Conservation (phyloP, 768 basidiomycete genomes). For the Coprinopsis strossmayeri region DNA sequence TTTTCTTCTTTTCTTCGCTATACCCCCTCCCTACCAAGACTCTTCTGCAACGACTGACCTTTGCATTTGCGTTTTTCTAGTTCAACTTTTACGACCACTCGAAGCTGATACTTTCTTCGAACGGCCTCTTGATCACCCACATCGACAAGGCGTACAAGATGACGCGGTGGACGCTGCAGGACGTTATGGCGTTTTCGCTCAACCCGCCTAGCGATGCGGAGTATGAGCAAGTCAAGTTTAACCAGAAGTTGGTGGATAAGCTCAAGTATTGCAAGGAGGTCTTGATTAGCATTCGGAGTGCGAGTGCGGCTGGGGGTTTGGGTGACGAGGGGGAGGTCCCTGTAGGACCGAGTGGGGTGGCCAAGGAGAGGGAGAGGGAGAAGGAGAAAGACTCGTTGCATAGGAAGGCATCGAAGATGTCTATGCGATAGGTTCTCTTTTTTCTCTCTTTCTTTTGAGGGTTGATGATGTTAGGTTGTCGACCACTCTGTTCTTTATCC, state of each 20-base stretch:
- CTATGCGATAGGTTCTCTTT: neutral
- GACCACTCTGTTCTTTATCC: too few species aligned
- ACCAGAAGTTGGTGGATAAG: constrained; percentile 65
- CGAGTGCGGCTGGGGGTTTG: constrained; percentile 34
- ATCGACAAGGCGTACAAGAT: constrained; percentile 86
- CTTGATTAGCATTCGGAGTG: constrained; percentile 59
- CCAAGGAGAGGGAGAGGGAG: constrained; percentile 4
- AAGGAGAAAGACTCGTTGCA: neutral
- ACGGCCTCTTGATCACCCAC: constrained; percentile 76
- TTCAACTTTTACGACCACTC: constrained; percentile 99
- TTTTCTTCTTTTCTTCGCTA: neutral
- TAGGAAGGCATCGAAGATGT: neutral
- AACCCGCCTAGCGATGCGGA: constrained; percentile 30
- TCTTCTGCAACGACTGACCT: constrained; percentile 8
- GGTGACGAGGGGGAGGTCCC: neutral
- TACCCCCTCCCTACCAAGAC: neutral
- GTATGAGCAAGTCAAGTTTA: constrained; percentile 52
- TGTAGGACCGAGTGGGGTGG: too few species aligned
- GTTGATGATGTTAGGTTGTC: neutral
- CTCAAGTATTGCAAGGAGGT: constrained; percentile 86
- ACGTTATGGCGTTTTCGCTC: constrained; percentile 56
- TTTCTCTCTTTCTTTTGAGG: neutral
- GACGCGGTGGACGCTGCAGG: constrained; percentile 64
- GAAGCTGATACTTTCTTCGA: constrained; percentile 82
- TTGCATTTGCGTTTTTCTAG: constrained; percentile 32